Conservation (phyloP, 139 green algal species). For the Chlamydomonas urium region DNA sequence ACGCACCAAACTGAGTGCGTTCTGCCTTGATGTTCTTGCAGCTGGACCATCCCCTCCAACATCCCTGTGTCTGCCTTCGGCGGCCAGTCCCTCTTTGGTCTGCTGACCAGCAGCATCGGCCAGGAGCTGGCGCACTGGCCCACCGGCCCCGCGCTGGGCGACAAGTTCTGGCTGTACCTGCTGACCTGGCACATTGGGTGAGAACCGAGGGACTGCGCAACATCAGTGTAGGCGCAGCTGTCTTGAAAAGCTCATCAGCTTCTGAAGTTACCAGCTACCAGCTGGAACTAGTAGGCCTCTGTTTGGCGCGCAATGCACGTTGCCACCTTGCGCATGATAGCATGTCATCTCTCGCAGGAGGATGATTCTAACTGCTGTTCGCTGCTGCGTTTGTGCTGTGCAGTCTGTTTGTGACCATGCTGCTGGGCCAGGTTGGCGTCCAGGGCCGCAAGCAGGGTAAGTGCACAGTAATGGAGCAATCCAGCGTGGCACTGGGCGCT, state of each 20-base stretch:
- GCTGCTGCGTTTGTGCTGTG: too few relatives aligned
- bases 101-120: slow-evolving; percentile 61
- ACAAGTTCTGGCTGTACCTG: slow-evolving; percentile 77
- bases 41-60: slow-evolving; percentile 71
- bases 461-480: too few relatives aligned
- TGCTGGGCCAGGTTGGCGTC: slow-evolving; percentile 64
- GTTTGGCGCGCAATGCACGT: too few relatives aligned
- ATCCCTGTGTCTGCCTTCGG: slow-evolving; percentile 59
- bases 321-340: too few relatives aligned
- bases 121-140: slow-evolving; percentile 76
- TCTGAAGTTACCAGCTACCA: too few relatives aligned
- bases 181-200: slow-evolving; percentile 59
- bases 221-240: too few relatives aligned
- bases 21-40: slow-evolving; percentile 14
- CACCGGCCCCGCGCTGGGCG: slow-evolving; percentile 61
- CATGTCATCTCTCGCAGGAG: too few relatives aligned
- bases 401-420: slow-evolving; percentile 28
- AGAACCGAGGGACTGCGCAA: too few relatives aligned
- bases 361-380: too few relatives aligned
- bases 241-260: too few relatives aligned
- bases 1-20: neutral
- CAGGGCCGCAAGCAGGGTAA: slow-evolving; percentile 63
- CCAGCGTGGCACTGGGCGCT: too few relatives aligned
- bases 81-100: slow-evolving; percentile 71
- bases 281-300: too few relatives aligned